phyloP scores from a whole-genome alignment of 2,329 filamentous ascomycete species.

The Calonectria henricotiae region DNA sequence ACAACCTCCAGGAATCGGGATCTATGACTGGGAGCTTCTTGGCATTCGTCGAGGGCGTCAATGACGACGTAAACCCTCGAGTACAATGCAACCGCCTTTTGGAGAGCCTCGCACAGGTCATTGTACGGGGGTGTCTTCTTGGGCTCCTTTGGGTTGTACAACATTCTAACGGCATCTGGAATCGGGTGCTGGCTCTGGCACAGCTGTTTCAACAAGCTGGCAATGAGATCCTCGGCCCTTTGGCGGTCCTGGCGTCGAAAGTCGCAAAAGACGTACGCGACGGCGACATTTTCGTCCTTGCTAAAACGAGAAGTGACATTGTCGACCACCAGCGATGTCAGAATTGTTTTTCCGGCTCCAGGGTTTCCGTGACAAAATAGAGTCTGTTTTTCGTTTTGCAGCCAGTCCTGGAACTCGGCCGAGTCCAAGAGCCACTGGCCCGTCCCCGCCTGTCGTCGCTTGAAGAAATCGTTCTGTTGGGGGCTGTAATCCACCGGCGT shows the following conservation, averaged over 20 bases:
- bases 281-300: neutral
- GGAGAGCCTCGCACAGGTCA: neutral
- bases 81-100: neutral
- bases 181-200: neutral
- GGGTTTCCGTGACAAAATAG: slow-evolving; percentile 14
- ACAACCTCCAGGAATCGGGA: neutral
- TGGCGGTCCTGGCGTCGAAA: slow-evolving; percentile 11
- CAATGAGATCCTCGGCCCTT: neutral
- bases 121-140: neutral
- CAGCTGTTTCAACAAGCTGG: slow-evolving; percentile 6
- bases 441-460: neutral
- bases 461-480: slow-evolving; percentile 5
- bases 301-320: neutral
- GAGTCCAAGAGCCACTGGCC: neutral
- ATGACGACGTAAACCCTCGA: slow-evolving; percentile 6
- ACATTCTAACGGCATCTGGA: neutral
- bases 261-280: slow-evolving; percentile 12
- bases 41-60: slow-evolving; percentile 21
- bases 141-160: neutral
- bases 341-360: slow-evolving; percentile 3
- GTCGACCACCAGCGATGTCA: slow-evolving; percentile 5
- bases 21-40: neutral
- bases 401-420: neutral
- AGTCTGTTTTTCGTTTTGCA: neutral
- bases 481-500: neutral